phyloP scores from a whole-genome alignment of 2,329 filamentous ascomycete species.

The Colletotrichum phormii region DNA sequence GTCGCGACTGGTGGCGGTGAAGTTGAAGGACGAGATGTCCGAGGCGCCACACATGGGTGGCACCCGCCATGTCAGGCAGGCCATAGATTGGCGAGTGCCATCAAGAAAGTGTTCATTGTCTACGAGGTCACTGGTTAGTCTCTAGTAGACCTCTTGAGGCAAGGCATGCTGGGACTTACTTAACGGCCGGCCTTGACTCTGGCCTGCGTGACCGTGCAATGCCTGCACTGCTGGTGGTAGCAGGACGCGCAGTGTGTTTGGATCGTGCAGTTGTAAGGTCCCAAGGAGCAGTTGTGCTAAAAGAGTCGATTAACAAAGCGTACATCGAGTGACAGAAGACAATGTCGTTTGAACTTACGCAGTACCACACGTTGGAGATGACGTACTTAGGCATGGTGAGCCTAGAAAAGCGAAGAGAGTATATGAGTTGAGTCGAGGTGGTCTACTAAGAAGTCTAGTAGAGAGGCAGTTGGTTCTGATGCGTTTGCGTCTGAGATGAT shows the following conservation, averaged over 20 bases:
- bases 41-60: not conserved
- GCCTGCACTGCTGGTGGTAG: not conserved
- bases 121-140: not conserved
- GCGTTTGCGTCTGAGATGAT: not conserved
- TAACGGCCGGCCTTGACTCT: not conserved
- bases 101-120: not conserved
- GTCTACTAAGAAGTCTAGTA: too few species aligned
- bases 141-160: not conserved
- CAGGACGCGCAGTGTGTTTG: not conserved
- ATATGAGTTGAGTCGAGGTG: not conserved
- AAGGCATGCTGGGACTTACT: not conserved
- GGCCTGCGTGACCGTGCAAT: not conserved
- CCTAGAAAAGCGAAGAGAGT: not conserved
- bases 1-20: not conserved
- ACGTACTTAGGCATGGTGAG: not conserved
- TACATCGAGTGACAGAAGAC: too few species aligned
- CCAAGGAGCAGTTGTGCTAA: not conserved
- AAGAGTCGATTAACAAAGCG: not conserved
- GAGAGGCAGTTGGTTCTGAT: not conserved
- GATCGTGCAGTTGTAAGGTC: not conserved
- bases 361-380: not conserved
- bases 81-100: not conserved
- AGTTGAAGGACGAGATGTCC: not conserved
- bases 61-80: not conserved
- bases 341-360: not conserved